Evolutionary conservation across 2,329 filamentous ascomycete species (phyloP).

Genomic region (Cadophora sp.): DNA sequence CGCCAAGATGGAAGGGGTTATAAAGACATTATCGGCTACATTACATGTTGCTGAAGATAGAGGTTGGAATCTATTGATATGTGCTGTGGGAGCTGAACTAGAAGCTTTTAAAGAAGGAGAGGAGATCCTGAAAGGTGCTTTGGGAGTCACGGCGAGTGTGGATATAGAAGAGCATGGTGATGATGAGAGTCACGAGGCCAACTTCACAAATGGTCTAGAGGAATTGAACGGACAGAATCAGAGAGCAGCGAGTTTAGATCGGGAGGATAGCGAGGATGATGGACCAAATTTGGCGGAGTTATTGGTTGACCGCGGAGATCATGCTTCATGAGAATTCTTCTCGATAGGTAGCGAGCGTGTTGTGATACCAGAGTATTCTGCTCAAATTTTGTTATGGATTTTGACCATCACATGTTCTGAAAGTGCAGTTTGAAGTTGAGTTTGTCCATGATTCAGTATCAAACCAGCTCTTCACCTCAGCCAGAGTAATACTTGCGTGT

Average conservation of each 20-base stretch:
- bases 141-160: slow-evolving; percentile 35
- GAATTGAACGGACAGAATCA: slow-evolving; percentile 20
- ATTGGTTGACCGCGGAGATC: slow-evolving; percentile 36
- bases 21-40: slow-evolving; percentile 60
- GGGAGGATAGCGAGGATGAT: slow-evolving; percentile 39
- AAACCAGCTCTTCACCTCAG: too few species aligned
- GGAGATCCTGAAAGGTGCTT: slow-evolving; percentile 56
- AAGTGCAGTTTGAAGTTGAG: background rate
- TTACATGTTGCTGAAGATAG: slow-evolving; percentile 63
- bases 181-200: slow-evolving; percentile 18
- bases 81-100: slow-evolving; percentile 76
- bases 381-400: background rate
- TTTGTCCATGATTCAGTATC: background rate
- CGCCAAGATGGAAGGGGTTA: slow-evolving; percentile 61
- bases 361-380: slow-evolving; percentile 26
- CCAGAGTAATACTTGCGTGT: too few species aligned
- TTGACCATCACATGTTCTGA: background rate
- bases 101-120: slow-evolving; percentile 70
- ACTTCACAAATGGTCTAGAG: slow-evolving; percentile 21
- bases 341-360: slow-evolving; percentile 19
- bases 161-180: background rate
- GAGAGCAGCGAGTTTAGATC: slow-evolving; percentile 23
- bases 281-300: slow-evolving; percentile 39
- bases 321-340: slow-evolving; percentile 18
- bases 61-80: slow-evolving; percentile 77